Percentiles rank a stretch among this genome's conserved stretches.
phyloP scores from a whole-genome alignment of 2,329 filamentous ascomycete genomes.

The Fusarium hostae region DNA sequence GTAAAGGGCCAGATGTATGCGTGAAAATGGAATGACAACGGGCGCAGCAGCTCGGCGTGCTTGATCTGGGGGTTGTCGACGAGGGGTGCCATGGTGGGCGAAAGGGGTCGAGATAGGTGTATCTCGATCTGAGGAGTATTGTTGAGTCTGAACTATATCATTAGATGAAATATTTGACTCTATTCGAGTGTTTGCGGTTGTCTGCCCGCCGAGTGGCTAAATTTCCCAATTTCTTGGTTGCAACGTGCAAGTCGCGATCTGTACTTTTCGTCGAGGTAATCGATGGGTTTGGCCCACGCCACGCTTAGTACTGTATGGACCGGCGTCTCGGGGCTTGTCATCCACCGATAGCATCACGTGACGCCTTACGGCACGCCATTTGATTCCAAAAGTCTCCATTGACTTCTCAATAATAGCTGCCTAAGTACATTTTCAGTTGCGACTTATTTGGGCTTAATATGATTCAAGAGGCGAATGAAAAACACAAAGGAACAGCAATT shows the following conservation, averaged over 20 bases:
- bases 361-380: neutral
- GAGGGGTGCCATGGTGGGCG: slow-evolving; percentile 74
- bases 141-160: slow-evolving; percentile 2
- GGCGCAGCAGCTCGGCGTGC: slow-evolving; percentile 87
- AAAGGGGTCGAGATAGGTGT: slow-evolving; percentile 19
- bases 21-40: slow-evolving; percentile 82
- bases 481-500: neutral
- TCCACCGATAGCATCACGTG: slow-evolving; percentile 36
- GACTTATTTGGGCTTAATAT: neutral
- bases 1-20: slow-evolving; percentile 94
- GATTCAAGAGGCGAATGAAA: neutral
- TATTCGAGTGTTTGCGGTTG: slow-evolving; percentile 7
- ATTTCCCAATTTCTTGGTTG: slow-evolving; percentile 34
- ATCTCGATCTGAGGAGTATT: slow-evolving; percentile 16
- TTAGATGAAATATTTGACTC: neutral
- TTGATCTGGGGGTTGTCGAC: slow-evolving; percentile 93
- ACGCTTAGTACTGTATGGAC: slow-evolving; percentile 11
- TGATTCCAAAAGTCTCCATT: slow-evolving; percentile 25
- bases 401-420: slow-evolving; percentile 4
- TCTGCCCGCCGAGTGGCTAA: slow-evolving; percentile 24
- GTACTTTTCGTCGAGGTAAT: slow-evolving; percentile 44
- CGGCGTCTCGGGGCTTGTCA: slow-evolving; percentile 32
- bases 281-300: slow-evolving; percentile 26
- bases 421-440: neutral
- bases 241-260: slow-evolving; percentile 43